These are phyloP conservation scores for Medicago arabica DNA, from an alignment of 306 rosid species.

Conservation along the genomic window DNA sequence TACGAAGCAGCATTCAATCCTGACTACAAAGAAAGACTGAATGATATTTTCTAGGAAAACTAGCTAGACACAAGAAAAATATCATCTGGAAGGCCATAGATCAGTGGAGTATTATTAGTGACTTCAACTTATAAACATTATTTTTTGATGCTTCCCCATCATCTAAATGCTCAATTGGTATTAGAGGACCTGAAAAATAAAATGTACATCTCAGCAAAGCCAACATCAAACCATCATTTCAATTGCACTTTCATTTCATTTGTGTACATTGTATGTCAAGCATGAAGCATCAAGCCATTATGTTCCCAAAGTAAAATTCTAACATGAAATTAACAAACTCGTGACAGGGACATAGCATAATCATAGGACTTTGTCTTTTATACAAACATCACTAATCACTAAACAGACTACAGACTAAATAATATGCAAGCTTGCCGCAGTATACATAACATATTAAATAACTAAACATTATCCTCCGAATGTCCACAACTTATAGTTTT, in stretches of 20 bases:
- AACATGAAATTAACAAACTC: not conserved
- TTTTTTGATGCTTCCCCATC: conserved; percentile 41
- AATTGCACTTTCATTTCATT: not conserved
- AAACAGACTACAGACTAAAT: conserved; percentile 3
- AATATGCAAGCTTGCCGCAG: not conserved
- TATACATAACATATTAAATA: not conserved
- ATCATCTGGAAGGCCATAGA: conserved; percentile 82
- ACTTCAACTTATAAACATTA: conserved; percentile 47
- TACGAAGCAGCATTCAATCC: no score
- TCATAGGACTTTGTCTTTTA: not conserved
- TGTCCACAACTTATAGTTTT: no score
- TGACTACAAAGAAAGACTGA: not conserved
- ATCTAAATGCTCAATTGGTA: conserved; percentile 53
- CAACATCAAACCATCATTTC: not conserved
- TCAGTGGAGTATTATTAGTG: conserved; percentile 45
- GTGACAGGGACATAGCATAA: conserved; percentile 10
- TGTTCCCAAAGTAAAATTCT: conserved; percentile 13
- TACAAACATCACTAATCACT: not conserved
- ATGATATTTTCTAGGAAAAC: conserved; percentile 86
- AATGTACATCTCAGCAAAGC: conserved; percentile 11
- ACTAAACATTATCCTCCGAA: no score
- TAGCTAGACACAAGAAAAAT: conserved; percentile 83
- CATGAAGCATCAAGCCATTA: not conserved
- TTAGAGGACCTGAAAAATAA: conserved; percentile 39
- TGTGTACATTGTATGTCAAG: not conserved